These are phyloP conservation scores for Zasmidium cellare DNA, from an alignment of 2,329 filamentous ascomycete genomes.

Conservation along the genomic window DNA sequence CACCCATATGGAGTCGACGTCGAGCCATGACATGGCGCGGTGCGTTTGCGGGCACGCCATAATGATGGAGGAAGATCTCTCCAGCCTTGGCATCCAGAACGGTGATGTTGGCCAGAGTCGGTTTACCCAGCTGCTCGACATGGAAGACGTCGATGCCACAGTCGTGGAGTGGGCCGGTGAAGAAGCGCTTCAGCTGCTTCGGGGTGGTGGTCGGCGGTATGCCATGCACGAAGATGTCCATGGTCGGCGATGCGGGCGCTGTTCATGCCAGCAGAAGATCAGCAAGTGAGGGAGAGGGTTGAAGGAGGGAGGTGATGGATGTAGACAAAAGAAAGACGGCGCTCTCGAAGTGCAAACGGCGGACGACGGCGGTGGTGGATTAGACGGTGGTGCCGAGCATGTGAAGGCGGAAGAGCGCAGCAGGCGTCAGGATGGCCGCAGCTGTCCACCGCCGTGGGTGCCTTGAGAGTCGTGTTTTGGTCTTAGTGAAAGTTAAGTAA, in stretches of 20 bases:
- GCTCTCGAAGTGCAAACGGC: not conserved
- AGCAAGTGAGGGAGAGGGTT: not conserved
- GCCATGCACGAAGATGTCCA: constrained; percentile 51
- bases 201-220: constrained; percentile 45
- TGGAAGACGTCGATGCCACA: constrained; percentile 46
- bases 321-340: not conserved
- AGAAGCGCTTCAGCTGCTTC: constrained; percentile 42
- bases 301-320: not conserved
- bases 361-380: not conserved
- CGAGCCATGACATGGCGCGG: constrained; percentile 15
- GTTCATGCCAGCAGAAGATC: not conserved
- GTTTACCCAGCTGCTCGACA: constrained; percentile 45
- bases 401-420: not conserved
- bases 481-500: not conserved
- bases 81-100: constrained; percentile 44
- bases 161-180: constrained; percentile 39
- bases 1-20: constrained; percentile 10
- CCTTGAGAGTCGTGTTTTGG: not conserved
- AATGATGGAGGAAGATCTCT: constrained; percentile 43
- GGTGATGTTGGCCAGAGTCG: constrained; percentile 46
- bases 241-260: constrained; percentile 21
- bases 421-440: not conserved
- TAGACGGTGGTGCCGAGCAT: not conserved
- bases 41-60: constrained; percentile 28
- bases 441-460: not conserved